A percentile compares a stretch with the other conserved stretches of the same genome.
Evolutionary conservation across 2,329 filamentous ascomycete species (phyloP).

Genomic region (Ophiocordyceps sinensis): DNA sequence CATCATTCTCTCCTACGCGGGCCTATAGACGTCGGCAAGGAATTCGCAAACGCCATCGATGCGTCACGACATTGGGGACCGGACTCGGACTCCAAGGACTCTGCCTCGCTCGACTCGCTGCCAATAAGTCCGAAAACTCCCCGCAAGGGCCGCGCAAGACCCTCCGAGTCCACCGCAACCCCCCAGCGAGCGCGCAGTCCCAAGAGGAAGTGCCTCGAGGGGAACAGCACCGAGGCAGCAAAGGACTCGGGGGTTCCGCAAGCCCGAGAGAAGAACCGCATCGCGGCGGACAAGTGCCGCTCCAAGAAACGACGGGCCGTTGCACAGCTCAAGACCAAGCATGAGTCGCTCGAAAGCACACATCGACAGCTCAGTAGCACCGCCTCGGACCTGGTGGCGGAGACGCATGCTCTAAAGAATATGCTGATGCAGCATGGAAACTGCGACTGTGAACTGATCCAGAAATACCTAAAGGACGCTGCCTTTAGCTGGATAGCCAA

Average conservation of each 20-base stretch:
- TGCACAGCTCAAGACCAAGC: not conserved
- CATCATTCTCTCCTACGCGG: not conserved
- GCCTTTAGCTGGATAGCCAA: not conserved
- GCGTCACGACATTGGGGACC: not conserved
- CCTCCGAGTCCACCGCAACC: not conserved
- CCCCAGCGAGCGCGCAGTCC: not conserved
- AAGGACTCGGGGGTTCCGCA: not conserved
- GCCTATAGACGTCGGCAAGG: not conserved
- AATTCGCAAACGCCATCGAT: not conserved
- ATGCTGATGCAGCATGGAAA: not conserved
- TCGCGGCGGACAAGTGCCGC: not conserved
- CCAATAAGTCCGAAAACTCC: not conserved
- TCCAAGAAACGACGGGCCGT: not conserved
- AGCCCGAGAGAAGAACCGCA: not conserved
- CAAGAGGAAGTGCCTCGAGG: not conserved
- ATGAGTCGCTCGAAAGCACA: not conserved
- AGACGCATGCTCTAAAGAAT: not conserved
- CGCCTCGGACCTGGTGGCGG: not conserved
- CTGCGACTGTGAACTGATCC: not conserved
- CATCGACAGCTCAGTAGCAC: not conserved
- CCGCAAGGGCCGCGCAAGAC: not conserved
- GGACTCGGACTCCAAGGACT: not conserved
- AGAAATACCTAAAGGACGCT: not conserved
- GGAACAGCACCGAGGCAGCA: not conserved
- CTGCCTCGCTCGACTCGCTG: not conserved